Evolutionary conservation across 2,329 filamentous ascomycete species (phyloP).

Genomic region (Alternaria dauci): DNA sequence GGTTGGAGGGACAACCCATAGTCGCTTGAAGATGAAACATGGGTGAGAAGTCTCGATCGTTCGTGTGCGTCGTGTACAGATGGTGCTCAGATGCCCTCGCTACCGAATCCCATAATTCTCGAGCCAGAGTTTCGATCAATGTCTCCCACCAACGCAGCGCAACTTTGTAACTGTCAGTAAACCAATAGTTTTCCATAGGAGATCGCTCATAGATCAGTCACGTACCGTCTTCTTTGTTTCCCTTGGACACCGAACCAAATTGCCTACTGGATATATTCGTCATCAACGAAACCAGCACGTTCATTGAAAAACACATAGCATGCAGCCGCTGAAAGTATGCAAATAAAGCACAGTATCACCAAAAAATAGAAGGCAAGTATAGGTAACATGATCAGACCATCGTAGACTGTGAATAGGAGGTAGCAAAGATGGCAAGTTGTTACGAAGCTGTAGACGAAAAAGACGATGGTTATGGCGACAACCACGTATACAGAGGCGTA

Average conservation of each 20-base stretch:
- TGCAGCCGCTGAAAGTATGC: neutral
- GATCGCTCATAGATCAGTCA: accelerated
- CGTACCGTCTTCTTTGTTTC: too few species aligned
- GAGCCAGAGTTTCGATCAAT: accelerated
- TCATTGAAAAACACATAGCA: neutral
- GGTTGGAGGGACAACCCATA: neutral
- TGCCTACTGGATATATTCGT: too few species aligned
- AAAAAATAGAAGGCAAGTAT: neutral
- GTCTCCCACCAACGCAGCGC: accelerated
- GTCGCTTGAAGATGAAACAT: neutral
- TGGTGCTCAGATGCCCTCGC: neutral
- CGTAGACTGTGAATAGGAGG: neutral
- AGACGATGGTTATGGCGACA: neutral
- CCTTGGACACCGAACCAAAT: too few species aligned
- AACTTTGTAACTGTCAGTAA: accelerated
- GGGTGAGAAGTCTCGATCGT: neutral
- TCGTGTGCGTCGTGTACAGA: accelerated
- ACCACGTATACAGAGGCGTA: neutral
- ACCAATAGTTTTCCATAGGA: accelerated
- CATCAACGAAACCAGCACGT: too few species aligned
- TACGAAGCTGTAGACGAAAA: neutral
- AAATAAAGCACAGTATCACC: too few species aligned
- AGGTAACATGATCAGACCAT: neutral
- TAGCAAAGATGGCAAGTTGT: neutral
- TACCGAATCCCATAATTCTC: neutral